Evolutionary conservation across 352 stramenopile genomes (phyloP), one percentile per base, ranked within the genome.

Genomic region (Phytophthora pseudosyringae): DNA sequence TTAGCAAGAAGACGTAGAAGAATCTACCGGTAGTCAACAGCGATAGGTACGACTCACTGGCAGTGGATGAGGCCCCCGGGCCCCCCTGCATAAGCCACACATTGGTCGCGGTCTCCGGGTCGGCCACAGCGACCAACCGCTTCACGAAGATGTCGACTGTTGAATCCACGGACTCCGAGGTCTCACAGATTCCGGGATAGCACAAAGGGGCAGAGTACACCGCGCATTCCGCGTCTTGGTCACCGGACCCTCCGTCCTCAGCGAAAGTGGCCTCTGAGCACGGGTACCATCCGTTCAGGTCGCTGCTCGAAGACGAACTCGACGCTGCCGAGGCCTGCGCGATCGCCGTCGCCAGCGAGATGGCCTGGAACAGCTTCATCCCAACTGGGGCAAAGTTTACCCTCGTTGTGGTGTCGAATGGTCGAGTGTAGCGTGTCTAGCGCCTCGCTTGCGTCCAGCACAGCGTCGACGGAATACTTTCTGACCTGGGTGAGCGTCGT

Each of bases 71-170:
- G 26, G 64, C 65, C 25, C 76, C 79, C 0, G 76, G 68, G 4
- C 74, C 76, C 9, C 76, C 78, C 67, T 82, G 65, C 28, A 86
- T 47, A 31, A 86, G 61, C 76, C 76, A 85, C 3, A 88, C 57
- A 50, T 81, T 84, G 3, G 58, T 52, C 13, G 60, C 58, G 25
- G 41, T 51, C 9, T 62, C 57, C 6, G 59, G 9, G 33, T 79
- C 58, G 13, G 3, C 28, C 21, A 43, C 13, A 29, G 73, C 74
- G 15, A 46, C 49, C 1, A 84, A 44, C 4, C 79, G 66, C 55
- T 88, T 85, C 3, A 82, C 64, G 33, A 85, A 85, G 11, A 83
- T 64, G n/a, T 74, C 57, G 5, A 86, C 53, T 1, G 56, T 78
- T 1, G 40, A 43, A 15, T 69, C 47, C 3, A 56, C 41, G 1